Base-by-base conservation (phyloP, 108 stramenopile genomes). In the Mediolabrus comicus region DNA sequence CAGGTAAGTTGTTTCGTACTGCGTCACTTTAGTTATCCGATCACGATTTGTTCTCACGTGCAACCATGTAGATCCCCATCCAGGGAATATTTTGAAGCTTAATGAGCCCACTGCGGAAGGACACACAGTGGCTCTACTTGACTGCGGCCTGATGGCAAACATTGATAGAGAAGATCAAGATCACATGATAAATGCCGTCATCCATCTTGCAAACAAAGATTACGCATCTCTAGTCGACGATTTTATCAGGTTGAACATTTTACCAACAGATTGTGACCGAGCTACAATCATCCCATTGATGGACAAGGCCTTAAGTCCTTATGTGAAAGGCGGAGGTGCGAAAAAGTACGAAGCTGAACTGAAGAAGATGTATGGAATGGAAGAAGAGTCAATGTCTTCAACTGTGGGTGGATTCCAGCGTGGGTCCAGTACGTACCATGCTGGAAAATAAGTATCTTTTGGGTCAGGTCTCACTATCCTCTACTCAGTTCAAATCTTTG, bases 231-330 rank as follows among this genome's bases (percentile, higher is more conserved):
- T 96, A 1, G 91, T 96, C 9, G 91, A 94, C 64, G 95, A 96
- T 71, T 94, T 94, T 57, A 90, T 96, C 51, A 67, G 71, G 16
- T 76, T 96, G 12, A 87, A 88, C 27, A 90, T 96, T 69, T 71
- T 96, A 1, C 95, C 95, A 3, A 60, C 72, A 12, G 91, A 94
- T 62, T 83, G 84, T 31, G 86, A 92, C 39, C 75, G 92, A 46
- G 86, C 86, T 6, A 79, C 89, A 5, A 84, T 94, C 56, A 89
- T 94, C 53, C 92, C 92, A 0, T 56, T 94, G 5, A 96, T 96
- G 95, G 95, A 96, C 81, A 96, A 96, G 68, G 95, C 95, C 3
- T 65, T 96, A 43, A 87, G 84, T 27, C 95, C 95, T 0, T 96
- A 96, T 64, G 90, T 96, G 34, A 92, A 90, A 67, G 95, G 95